These are phyloP conservation scores for Ophiostoma fasciatum DNA, from an alignment of 2,329 filamentous ascomycete species.

Conservation along the genomic window DNA sequence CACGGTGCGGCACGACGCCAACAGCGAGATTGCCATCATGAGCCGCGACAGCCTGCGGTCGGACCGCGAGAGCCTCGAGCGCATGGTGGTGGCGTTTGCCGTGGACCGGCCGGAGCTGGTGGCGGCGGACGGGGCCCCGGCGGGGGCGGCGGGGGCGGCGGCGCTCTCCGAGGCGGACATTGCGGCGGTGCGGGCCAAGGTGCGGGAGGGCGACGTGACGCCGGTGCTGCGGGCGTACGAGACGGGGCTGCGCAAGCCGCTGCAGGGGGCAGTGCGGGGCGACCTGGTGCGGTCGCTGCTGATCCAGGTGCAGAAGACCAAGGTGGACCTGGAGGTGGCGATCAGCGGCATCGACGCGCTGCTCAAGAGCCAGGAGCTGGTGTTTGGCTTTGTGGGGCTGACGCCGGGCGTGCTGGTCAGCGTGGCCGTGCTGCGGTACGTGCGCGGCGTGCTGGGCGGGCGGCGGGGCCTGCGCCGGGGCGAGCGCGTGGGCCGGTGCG, in stretches of 20 bases:
- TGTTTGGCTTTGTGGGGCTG: conserved; percentile 93
- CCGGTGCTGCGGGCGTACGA: conserved; percentile 86
- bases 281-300: conserved; percentile 81
- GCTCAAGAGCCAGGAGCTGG: conserved; percentile 87
- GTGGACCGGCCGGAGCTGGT: conserved; percentile 60
- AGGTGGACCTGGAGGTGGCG: conserved; percentile 92
- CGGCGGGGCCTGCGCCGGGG: conserved; percentile 52
- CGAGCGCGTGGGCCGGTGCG: conserved; percentile 51
- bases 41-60: conserved; percentile 82
- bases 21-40: conserved; percentile 92
- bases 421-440: conserved; percentile 57
- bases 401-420: conserved; percentile 87
- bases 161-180: conserved; percentile 55
- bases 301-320: conserved; percentile 97
- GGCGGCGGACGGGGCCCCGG: too few species aligned
- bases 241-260: conserved; percentile 66
- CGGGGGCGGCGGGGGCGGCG: conserved; percentile 25
- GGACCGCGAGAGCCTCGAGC: conserved; percentile 80
- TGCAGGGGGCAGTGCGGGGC: conserved; percentile 68
- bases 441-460: conserved; percentile 53
- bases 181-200: conserved; percentile 58
- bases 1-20: conserved; percentile 85
- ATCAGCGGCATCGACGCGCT: conserved; percentile 91
- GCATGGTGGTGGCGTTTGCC: conserved; percentile 97
- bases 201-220: conserved; percentile 84